Evolutionary conservation across 352 stramenopile genomes (phyloP), one percentile per base, ranked within the genome.

Genomic region (Blastocystis hominis): DNA sequence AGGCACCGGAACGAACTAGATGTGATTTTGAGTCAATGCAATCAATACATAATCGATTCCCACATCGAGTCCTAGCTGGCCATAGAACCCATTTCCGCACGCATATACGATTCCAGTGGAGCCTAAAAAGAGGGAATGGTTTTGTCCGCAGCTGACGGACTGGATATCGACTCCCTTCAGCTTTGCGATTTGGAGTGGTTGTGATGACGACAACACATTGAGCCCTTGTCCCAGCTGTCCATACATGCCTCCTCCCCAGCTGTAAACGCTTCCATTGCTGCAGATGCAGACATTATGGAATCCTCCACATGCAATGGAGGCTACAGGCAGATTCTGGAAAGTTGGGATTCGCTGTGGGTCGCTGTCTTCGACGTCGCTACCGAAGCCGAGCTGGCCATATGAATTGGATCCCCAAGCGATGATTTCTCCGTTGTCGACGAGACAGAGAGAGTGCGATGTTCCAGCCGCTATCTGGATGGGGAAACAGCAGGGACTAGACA

Each of bases 11-110:
- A 54, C 63, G 50, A 66, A 80, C 70, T 80, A 80, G 5, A 47
- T 0, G 42, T 15, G 55, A 56, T 64, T 9, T 0, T 62, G 3
- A 24, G 9, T 64, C 24, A 30, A 30, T 30, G 4, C 0, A n/a
- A 61, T 1, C 10, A 15, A 3, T 64, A 80, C 70, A 38, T 80
- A 80, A 36, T 90, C 89, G 0, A 81, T 77, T 3, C 63, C 66
- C 2, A 89, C 88, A 5, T 92, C 88, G 20, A 93, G 75, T 0
- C 91, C 92, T 5, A 95, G 90, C 66, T 95, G 92, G 0, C 92
- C 92, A 3, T 92, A 86, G 89, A 92, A 93, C 72, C 93, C 92
- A 77, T 92, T 92, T 0, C 92, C 92, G 55, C 91, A 94, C 5
- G 89, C 89, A 15, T 91, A 89, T 0, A 94, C 42, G 1, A 86